Conservation (phyloP, 345 rosid species). For the Garcia nutans region DNA sequence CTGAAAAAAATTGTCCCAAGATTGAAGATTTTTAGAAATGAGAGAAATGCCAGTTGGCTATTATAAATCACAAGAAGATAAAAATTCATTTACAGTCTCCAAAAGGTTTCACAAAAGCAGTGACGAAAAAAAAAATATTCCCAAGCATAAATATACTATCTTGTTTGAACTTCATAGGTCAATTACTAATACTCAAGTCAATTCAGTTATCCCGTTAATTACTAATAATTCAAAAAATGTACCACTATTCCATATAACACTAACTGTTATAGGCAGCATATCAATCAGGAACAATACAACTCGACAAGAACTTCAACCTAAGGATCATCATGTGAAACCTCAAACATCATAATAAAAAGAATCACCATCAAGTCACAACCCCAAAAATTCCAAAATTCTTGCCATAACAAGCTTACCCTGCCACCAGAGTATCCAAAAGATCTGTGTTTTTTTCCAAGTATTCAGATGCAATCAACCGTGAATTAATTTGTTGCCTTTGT, state of each 20-base stretch:
- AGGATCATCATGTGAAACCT: background rate
- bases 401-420: conserved; percentile 53
- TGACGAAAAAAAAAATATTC: background rate
- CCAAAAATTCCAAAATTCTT: background rate
- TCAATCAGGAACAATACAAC: background rate
- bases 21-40: background rate
- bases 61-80: background rate
- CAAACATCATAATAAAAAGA: background rate
- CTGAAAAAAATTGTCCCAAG: background rate
- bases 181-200: no score
- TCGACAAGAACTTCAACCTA: no score
- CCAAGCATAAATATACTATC: background rate
- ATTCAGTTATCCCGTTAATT: no score
- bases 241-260: background rate
- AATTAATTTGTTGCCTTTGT: conserved; percentile 92
- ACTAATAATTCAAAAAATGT: background rate
- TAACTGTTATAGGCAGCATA: background rate
- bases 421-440: conserved; percentile 73
- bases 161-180: background rate
- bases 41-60: background rate
- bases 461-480: conserved; percentile 87
- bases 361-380: conserved; percentile 1
- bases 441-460: conserved; percentile 81
- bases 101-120: background rate
- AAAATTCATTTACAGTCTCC: background rate